Evolutionary conservation across 2,329 filamentous ascomycete genomes (phyloP).

Genomic region (Parafenestella ontariensis): DNA sequence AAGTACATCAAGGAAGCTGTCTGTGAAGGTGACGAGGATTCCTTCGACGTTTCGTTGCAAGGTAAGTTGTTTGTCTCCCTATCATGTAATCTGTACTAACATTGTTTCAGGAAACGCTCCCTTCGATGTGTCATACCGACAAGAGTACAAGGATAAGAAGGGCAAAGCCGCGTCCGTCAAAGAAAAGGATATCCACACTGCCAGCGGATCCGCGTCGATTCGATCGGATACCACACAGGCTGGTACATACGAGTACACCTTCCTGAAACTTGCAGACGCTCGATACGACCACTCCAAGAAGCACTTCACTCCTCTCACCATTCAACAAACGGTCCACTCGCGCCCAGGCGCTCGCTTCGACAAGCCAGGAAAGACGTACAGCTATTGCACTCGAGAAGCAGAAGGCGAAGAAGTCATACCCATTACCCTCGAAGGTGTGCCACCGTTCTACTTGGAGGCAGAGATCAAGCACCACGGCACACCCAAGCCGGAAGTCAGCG

Average conservation of each 20-base stretch:
- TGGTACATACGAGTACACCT: conserved; percentile 85
- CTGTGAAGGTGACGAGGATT: conserved; percentile 93
- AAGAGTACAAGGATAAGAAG: conserved; percentile 73
- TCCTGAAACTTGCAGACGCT: conserved; percentile 81
- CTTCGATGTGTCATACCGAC: conserved; percentile 81
- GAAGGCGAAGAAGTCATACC: conserved; percentile 86
- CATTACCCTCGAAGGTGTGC: conserved; percentile 79
- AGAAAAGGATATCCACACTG: conserved; percentile 77
- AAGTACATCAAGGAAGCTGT: conserved; percentile 78
- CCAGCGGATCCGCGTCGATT: conserved; percentile 77
- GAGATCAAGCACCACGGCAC: conserved; percentile 92
- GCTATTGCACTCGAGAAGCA: conserved; percentile 88
- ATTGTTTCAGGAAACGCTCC: conserved; percentile 70
- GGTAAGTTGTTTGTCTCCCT: conserved; percentile 59
- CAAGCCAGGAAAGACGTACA: conserved; percentile 90
- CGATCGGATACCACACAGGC: conserved; percentile 85
- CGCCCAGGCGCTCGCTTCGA: conserved; percentile 82
- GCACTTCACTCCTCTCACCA: conserved; percentile 69
- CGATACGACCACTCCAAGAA: conserved; percentile 79
- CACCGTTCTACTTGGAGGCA: conserved; percentile 89
- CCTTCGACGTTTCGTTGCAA: conserved; percentile 79
- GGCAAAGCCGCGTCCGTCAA: conserved; percentile 64
- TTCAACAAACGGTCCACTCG: conserved; percentile 85
- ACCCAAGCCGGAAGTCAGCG: conserved; percentile 78
- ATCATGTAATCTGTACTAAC: conserved; percentile 27